phyloP scores from a whole-genome alignment of 2,329 filamentous ascomycete genomes.

The Ceratocystis colombiana region DNA sequence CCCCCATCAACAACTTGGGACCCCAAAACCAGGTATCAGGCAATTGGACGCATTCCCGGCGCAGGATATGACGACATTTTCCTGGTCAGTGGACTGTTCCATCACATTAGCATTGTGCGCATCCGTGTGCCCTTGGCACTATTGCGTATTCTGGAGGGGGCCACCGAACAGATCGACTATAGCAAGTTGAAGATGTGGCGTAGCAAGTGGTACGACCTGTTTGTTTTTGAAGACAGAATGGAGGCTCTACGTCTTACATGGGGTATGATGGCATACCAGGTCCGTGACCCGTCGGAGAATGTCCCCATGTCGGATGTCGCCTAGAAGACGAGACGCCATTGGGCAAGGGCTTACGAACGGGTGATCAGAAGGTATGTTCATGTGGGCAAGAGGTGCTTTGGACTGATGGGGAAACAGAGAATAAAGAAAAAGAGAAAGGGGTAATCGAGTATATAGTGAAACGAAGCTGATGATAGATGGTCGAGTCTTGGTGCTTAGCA shows the following conservation, averaged over 20 bases:
- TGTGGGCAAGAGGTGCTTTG: conserved; percentile 3
- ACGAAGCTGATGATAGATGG: neutral
- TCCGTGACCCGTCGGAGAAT: conserved; percentile 36
- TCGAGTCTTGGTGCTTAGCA: neutral
- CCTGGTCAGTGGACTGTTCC: conserved; percentile 50
- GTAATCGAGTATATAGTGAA: neutral
- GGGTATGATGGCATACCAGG: conserved; percentile 51
- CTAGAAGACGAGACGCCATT: conserved; percentile 18
- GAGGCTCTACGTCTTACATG: conserved; percentile 49
- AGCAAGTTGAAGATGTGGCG: conserved; percentile 46
- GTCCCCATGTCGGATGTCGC: conserved; percentile 17
- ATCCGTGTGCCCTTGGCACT: conserved; percentile 48
- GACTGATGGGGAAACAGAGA: neutral
- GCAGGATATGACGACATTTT: conserved; percentile 51
- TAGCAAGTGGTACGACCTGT: conserved; percentile 53
- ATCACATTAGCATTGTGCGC: conserved; percentile 50
- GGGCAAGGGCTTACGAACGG: conserved; percentile 16
- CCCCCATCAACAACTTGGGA: conserved; percentile 52
- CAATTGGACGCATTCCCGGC: conserved; percentile 44
- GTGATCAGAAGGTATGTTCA: conserved; percentile 2
- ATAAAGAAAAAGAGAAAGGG: conserved; percentile 15
- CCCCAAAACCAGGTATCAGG: conserved; percentile 46
- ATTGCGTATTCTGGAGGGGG: conserved; percentile 45
- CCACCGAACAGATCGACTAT: conserved; percentile 39
- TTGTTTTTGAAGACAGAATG: conserved; percentile 44